Evolutionary conservation across 2,329 filamentous ascomycete genomes (phyloP).

Genomic region (Xylaria digitata): DNA sequence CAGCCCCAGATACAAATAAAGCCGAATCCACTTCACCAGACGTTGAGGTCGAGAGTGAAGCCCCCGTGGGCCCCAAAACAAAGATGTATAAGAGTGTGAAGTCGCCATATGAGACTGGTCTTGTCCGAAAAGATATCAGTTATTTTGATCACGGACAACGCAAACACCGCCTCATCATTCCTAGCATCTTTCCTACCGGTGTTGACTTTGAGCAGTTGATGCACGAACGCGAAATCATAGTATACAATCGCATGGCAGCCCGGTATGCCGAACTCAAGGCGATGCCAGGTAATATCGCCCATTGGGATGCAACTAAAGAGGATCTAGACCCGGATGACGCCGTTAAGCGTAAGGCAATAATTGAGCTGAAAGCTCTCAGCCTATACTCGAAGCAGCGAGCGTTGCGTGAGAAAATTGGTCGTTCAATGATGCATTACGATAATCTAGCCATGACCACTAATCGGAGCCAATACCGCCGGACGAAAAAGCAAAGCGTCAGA

Average conservation of each 20-base stretch:
- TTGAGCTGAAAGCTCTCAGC: conserved; percentile 92
- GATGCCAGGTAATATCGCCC: conserved; percentile 84
- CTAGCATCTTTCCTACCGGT: conserved; percentile 88
- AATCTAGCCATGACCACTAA: conserved; percentile 98
- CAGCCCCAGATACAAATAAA: conserved; percentile 50
- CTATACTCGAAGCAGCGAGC: conserved; percentile 89
- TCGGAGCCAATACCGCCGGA: conserved; percentile 85
- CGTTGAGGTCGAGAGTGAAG: conserved; percentile 47
- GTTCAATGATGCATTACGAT: conserved; percentile 94
- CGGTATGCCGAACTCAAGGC: conserved; percentile 86
- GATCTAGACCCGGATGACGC: conserved; percentile 77
- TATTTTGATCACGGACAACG: conserved; percentile 83
- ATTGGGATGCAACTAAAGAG: conserved; percentile 84
- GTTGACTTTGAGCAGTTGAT: conserved; percentile 87
- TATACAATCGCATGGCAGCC: conserved; percentile 90
- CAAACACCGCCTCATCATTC: conserved; percentile 81
- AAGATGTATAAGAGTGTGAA: conserved; percentile 78
- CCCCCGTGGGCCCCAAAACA: conserved; percentile 53
- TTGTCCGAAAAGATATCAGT: conserved; percentile 71
- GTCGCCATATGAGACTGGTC: conserved; percentile 72
- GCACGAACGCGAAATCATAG: conserved; percentile 85
- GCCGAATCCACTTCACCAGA: conserved; percentile 52
- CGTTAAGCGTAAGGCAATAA: conserved; percentile 87
- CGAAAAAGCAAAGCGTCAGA: conserved; percentile 96
- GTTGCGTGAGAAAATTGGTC: conserved; percentile 85